These are phyloP conservation scores for Phytophthora ramorum DNA, from an alignment of 352 stramenopile genomes.

Conservation along the genomic window DNA sequence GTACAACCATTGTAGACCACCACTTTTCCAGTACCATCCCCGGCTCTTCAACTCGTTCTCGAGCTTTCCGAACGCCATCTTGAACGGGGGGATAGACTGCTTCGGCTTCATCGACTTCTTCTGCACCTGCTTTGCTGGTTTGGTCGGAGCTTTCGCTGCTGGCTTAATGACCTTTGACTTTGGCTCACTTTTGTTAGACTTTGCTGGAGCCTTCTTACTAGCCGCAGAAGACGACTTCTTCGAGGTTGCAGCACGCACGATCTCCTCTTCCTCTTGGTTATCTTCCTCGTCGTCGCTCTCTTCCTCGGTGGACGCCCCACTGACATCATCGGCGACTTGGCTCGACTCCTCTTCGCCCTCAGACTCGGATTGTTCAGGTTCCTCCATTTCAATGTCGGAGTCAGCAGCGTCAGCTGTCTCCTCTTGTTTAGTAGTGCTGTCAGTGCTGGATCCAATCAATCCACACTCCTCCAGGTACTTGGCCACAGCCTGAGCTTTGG, in stretches of 20 bases:
- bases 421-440: conserved; percentile 12
- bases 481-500: conserved; percentile 62
- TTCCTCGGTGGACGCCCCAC: conserved; percentile 12
- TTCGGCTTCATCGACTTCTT: conserved; percentile 25
- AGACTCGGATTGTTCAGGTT: conserved; percentile 25
- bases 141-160: conserved; percentile 1
- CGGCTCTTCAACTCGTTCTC: conserved; percentile 58
- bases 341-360: conserved; percentile 13
- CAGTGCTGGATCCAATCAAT: conserved; percentile 19
- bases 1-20: conserved; percentile 55
- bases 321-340: conserved; percentile 10
- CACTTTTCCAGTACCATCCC: conserved; percentile 73
- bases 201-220: conserved; percentile 1
- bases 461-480: conserved; percentile 63
- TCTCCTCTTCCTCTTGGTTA: conserved; percentile 33
- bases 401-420: conserved; percentile 13
- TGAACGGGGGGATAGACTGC: conserved; percentile 56
- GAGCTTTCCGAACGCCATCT: conserved; percentile 65
- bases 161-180: conserved; percentile 11
- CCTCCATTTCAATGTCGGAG: conserved; percentile 39
- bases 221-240: conserved; percentile 11
- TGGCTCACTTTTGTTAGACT: conserved; percentile 3
- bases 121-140: conserved; percentile 3
- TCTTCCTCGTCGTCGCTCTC: conserved; percentile 18
- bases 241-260: conserved; percentile 2